Evolutionary conservation across 345 rosid species (phyloP).

Genomic region (Brassica carinata): DNA sequence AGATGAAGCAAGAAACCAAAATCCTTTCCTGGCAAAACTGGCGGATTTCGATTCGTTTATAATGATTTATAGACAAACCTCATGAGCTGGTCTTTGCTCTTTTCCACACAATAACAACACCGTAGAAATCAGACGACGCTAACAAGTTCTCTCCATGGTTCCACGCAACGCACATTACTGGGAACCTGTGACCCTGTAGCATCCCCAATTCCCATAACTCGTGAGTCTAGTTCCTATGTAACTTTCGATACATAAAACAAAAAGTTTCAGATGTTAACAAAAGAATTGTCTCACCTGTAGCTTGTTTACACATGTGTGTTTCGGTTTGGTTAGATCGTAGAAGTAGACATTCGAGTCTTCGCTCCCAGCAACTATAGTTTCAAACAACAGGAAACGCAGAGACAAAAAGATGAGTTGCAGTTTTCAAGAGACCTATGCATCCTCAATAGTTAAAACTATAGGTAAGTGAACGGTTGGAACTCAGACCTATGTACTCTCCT

Average conservation of each 20-base stretch:
- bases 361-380: slow-evolving; percentile 74
- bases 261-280: neutral
- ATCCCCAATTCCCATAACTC: slow-evolving; percentile 15
- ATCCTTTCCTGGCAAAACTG: slow-evolving; percentile 1
- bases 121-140: slow-evolving; percentile 93
- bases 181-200: slow-evolving; percentile 90
- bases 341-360: slow-evolving; percentile 95
- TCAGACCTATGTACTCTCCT: slow-evolving; percentile 88
- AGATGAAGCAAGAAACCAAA: slow-evolving; percentile 5
- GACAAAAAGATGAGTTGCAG: neutral
- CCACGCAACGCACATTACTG: slow-evolving; percentile 86
- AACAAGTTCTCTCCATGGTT: slow-evolving; percentile 94
- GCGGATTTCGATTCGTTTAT: slow-evolving; percentile 1
- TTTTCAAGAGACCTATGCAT: slow-evolving; percentile 9
- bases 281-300: slow-evolving; percentile 62
- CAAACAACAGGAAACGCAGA: slow-evolving; percentile 24
- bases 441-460: neutral
- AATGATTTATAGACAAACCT: slow-evolving; percentile 22
- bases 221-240: neutral
- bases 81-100: slow-evolving; percentile 69
- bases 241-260: neutral
- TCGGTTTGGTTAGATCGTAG: slow-evolving; percentile 87
- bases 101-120: slow-evolving; percentile 96
- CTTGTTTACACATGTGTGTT: slow-evolving; percentile 89
- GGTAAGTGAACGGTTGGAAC: neutral